Conservation (phyloP, 179 eudicot genomes). For the Kewa caespitosa region DNA sequence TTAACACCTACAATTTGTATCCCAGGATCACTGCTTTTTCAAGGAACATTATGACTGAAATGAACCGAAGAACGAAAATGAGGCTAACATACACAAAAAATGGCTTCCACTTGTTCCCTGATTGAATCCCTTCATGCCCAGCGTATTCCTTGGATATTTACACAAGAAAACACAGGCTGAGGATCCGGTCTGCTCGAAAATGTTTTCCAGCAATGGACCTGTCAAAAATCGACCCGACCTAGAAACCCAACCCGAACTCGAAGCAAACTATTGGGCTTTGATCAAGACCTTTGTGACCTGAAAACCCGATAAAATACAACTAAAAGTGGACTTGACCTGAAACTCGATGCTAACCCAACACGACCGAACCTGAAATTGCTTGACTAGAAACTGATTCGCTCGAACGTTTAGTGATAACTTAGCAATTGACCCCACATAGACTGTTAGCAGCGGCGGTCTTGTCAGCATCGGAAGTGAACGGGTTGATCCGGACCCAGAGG, state of each 20-base stretch:
- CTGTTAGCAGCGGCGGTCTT: constrained; percentile 26
- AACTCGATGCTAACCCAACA: too few relatives aligned
- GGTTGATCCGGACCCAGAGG: constrained; percentile 81
- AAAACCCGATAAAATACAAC: too few relatives aligned
- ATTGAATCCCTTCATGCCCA: neutral
- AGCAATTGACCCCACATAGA: constrained; percentile 75
- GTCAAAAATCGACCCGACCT: too few relatives aligned
- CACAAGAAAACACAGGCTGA: constrained; percentile 25
- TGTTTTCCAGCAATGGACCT: neutral
- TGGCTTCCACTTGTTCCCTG: neutral
- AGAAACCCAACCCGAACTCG: too few relatives aligned
- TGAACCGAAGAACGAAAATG: neutral
- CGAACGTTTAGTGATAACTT: constrained; percentile 12
- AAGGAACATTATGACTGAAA: neutral
- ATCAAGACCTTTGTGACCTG: too few relatives aligned
- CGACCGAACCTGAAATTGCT: too few relatives aligned
- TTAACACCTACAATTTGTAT: constrained; percentile 12
- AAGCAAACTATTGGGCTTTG: too few relatives aligned
- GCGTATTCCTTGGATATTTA: constrained; percentile 19
- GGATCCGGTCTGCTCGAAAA: constrained; percentile 1
- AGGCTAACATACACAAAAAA: constrained; percentile 9
- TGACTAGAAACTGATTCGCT: too few relatives aligned
- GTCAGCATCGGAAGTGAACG: constrained; percentile 48
- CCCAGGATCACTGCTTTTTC: neutral
- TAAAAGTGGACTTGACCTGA: too few relatives aligned